Percentiles rank a stretch among this genome's conserved stretches.
These are phyloP conservation scores for Eustoma russellianum DNA, from an alignment of 257 asterid genomes.

Conservation along the genomic window DNA sequence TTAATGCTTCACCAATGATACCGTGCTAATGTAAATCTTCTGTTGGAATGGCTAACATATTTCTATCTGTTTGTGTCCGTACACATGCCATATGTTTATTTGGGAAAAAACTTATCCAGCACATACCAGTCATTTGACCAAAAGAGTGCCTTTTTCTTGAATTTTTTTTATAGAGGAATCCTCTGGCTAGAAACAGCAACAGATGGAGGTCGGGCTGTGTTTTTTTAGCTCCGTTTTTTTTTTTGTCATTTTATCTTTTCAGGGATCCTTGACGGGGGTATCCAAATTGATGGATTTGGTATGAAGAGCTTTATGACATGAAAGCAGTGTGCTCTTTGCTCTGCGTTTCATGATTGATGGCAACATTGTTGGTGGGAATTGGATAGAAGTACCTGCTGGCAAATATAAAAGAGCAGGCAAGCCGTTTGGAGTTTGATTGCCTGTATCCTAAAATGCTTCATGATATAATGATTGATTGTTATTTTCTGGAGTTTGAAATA, in stretches of 20 bases:
- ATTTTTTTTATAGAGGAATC: no score
- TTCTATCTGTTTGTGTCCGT: no score
- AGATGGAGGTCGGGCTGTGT: no score
- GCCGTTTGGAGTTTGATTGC: conserved; percentile 89
- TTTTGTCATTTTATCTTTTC: conserved; percentile 9
- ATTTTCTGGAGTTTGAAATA: not conserved
- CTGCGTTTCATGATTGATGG: conserved; percentile 98
- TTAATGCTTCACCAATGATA: no score
- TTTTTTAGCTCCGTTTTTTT: not conserved
- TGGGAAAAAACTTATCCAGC: no score
- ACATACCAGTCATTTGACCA: no score
- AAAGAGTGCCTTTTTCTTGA: no score
- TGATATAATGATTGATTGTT: conserved; percentile 4
- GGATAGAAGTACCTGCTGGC: conserved; percentile 87
- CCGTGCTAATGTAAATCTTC: no score
- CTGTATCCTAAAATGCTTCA: conserved; percentile 59
- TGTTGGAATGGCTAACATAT: no score
- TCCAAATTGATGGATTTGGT: conserved; percentile 91
- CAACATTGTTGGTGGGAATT: conserved; percentile 90
- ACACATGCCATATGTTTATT: no score
- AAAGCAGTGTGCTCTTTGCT: conserved; percentile 92
- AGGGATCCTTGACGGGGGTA: conserved; percentile 95
- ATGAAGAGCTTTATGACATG: conserved; percentile 75
- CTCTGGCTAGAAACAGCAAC: no score
- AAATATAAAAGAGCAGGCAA: conserved; percentile 56